phyloP scores from a whole-genome alignment of 352 stramenopile genomes.

The Achlya hypogyna region DNA sequence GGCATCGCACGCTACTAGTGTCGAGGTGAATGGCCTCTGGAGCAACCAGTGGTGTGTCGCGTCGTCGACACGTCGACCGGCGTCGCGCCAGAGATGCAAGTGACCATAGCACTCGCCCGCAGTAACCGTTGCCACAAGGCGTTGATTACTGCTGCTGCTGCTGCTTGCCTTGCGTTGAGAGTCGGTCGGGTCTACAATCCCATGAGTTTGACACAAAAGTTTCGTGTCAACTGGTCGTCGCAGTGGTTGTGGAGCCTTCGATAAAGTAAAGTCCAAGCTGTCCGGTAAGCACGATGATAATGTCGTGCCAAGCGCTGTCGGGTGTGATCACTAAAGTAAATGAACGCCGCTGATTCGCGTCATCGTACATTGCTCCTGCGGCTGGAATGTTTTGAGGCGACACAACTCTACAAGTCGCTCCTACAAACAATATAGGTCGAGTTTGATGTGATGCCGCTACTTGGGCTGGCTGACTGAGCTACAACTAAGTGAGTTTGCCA shows the following conservation, averaged over 20 bases:
- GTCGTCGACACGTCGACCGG: background rate
- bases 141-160: background rate
- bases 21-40: background rate
- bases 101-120: conserved; percentile 9
- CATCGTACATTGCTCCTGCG: background rate
- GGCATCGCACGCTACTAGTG: background rate
- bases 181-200: too few species aligned
- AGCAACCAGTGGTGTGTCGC: background rate
- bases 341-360: background rate
- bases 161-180: background rate
- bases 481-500: background rate
- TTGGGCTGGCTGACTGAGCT: background rate
- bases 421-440: too few species aligned
- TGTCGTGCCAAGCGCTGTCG: background rate
- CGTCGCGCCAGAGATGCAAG: background rate
- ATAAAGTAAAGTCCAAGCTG: background rate
- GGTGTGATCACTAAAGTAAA: conserved; percentile 5
- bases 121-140: background rate
- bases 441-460: too few species aligned
- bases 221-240: too few species aligned
- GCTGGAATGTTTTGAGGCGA: background rate
- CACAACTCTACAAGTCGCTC: background rate
- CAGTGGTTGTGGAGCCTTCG: background rate
- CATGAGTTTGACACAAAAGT: too few species aligned
- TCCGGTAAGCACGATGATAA: conserved; percentile 8